Evolutionary conservation across 192 early-diverging fungal species (phyloP).

Genomic region (Gamsiella multidivaricata): DNA sequence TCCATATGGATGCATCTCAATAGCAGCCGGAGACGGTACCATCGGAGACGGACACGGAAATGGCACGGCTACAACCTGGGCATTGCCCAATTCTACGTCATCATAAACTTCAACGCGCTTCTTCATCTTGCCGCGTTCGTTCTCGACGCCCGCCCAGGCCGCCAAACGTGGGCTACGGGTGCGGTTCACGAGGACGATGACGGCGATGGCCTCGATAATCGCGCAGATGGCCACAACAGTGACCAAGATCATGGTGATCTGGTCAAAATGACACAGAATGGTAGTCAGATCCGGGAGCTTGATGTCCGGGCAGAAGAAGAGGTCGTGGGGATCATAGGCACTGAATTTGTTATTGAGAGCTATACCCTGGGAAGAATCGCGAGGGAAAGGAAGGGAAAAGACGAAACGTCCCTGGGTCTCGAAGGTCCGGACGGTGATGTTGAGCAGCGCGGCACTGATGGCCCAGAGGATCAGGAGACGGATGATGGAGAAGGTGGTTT

Average conservation of each 20-base stretch:
- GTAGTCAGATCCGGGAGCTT: background rate
- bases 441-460: background rate
- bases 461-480: conserved; percentile 9
- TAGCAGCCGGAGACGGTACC: background rate
- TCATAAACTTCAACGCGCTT: background rate
- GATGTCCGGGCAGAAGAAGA: conserved; percentile 22
- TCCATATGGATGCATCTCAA: background rate
- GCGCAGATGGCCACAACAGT: background rate
- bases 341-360: background rate
- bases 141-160: background rate
- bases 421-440: background rate
- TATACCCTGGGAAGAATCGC: conserved; percentile 10
- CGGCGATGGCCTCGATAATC: conserved; percentile 11
- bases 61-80: background rate
- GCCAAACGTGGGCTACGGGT: background rate
- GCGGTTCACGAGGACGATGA: conserved; percentile 13
- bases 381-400: conserved; percentile 14
- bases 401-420: conserved; percentile 9
- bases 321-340: conserved; percentile 6
- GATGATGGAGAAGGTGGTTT: conserved; percentile 1
- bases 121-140: background rate
- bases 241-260: background rate
- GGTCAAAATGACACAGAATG: conserved; percentile 15
- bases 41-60: too few species aligned
- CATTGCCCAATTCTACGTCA: background rate